These are phyloP conservation scores for Tylopilus balloui DNA, from an alignment of 768 basidiomycete species.

Conservation along the genomic window DNA sequence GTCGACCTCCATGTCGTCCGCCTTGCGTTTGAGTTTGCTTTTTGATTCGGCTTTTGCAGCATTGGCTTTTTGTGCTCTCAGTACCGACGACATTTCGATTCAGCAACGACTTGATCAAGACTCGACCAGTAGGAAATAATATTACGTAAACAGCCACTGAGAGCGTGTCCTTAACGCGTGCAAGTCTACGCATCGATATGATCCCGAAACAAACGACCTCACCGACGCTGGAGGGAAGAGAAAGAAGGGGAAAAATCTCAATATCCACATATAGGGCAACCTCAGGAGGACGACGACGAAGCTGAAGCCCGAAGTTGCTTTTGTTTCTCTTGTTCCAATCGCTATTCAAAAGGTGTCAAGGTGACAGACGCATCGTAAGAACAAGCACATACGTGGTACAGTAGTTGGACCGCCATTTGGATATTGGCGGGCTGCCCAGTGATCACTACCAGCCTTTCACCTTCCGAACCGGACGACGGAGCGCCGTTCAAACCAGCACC, in stretches of 20 bases:
- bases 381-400: conserved; percentile 67
- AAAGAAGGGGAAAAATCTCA: not conserved
- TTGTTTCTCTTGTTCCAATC: conserved; percentile 85
- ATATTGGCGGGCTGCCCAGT: conserved; percentile 94
- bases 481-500: conserved; percentile 75
- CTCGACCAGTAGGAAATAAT: not conserved
- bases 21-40: conserved; percentile 57
- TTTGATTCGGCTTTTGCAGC: conserved; percentile 43
- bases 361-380: not conserved
- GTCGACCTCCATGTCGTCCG: conserved; percentile 58
- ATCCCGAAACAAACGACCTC: conserved; percentile 5
- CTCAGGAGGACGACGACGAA: conserved; percentile 30
- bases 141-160: conserved; percentile 27
- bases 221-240: not conserved
- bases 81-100: conserved; percentile 53
- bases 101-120: not conserved
- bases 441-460: conserved; percentile 92
- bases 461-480: conserved; percentile 71
- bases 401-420: conserved; percentile 90
- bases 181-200: conserved; percentile 11
- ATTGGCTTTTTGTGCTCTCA: conserved; percentile 59
- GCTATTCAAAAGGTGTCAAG: conserved; percentile 39
- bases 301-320: conserved; percentile 56
- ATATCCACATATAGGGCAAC: not conserved
- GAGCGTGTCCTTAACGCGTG: conserved; percentile 2